A percentile compares a stretch with the other conserved stretches of the same genome.
Conservation (phyloP, 164 flowering plant species). For the Tinospora cordifolia region DNA sequence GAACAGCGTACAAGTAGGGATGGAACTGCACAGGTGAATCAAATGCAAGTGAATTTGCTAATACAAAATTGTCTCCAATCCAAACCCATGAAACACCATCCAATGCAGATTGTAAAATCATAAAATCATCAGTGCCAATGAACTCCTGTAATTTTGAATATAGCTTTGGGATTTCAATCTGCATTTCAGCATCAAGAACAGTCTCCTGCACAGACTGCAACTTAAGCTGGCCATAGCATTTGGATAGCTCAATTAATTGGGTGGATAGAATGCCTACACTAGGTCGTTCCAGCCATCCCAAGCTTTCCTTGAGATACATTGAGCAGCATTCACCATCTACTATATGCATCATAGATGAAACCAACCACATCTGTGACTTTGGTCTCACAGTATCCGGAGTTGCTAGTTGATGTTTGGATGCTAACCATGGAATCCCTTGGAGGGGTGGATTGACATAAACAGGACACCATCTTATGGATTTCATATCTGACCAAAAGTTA, state of each 20-base stretch:
- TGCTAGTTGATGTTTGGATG: conserved; percentile 40
- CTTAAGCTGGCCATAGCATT: conserved; percentile 41
- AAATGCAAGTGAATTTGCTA: conserved; percentile 74
- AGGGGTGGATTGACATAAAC: conserved; percentile 55
- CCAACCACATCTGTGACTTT: conserved; percentile 76
- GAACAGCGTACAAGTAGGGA: conserved; percentile 90
- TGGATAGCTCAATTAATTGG: conserved; percentile 63
- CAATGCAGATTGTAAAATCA: conserved; percentile 43
- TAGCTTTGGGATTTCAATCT: conserved; percentile 47
- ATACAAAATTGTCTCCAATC: conserved; percentile 90
- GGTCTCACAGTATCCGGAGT: conserved; percentile 65
- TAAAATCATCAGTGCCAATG: conserved; percentile 44
- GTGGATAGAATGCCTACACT: conserved; percentile 35
- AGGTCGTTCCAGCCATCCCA: conserved; percentile 75
- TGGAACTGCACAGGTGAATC: conserved; percentile 90
- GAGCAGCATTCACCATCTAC: conserved; percentile 71
- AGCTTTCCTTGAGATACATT: conserved; percentile 39
- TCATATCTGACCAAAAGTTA: conserved; percentile 75
- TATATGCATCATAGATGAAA: conserved; percentile 61
- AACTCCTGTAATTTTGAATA: conserved; percentile 66
- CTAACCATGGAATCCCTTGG: conserved; percentile 74
- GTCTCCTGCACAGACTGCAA: conserved; percentile 27
- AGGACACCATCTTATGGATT: conserved; percentile 79
- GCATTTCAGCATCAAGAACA: conserved; percentile 42
- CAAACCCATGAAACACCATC: conserved; percentile 79